Conservation (phyloP, 2,329 filamentous ascomycete genomes). For the Teratosphaeriaceae sp. region DNA sequence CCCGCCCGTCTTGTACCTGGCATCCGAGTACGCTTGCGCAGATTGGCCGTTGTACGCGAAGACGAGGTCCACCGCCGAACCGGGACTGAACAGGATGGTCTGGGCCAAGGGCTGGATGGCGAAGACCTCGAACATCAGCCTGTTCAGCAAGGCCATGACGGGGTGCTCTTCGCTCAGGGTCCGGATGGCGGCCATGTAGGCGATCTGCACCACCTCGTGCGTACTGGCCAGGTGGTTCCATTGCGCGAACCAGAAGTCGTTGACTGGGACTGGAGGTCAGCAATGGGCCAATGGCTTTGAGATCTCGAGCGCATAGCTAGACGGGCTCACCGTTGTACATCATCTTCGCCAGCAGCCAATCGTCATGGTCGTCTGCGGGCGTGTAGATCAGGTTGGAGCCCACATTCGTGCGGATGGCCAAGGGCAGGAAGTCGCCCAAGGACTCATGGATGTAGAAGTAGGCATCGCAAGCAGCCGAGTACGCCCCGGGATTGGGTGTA, state of each 20-base stretch:
- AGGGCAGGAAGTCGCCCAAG: constrained; percentile 41
- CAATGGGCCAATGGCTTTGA: too few species aligned
- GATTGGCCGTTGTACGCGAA: constrained; percentile 12
- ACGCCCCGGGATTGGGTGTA: constrained; percentile 32
- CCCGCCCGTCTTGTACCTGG: constrained; percentile 12
- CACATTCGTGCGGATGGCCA: constrained; percentile 44
- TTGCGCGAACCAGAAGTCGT: constrained; percentile 42
- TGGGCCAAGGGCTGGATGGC: constrained; percentile 20
- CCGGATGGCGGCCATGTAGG: constrained; percentile 41
- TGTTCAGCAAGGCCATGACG: constrained; percentile 34
- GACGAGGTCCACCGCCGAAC: constrained; percentile 21
- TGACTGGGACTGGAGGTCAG: too few species aligned
- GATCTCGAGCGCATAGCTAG: too few species aligned
- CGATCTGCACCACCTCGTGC: constrained; percentile 40
- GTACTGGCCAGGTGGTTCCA: constrained; percentile 40
- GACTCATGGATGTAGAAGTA: constrained; percentile 41
- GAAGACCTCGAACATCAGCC: constrained; percentile 22
- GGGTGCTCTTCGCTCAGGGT: constrained; percentile 43
- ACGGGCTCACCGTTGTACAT: too few species aligned
- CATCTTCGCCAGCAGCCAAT: constrained; percentile 48
- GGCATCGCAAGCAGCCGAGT: constrained; percentile 38
- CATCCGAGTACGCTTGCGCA: constrained; percentile 10
- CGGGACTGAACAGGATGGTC: constrained; percentile 13
- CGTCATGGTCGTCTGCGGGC: constrained; percentile 36
- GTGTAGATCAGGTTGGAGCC: constrained; percentile 41